Evolutionary conservation across 164 flowering plant genomes (phyloP), one percentile per base, ranked within the genome.

Genomic region (Tetracentron sinense): DNA sequence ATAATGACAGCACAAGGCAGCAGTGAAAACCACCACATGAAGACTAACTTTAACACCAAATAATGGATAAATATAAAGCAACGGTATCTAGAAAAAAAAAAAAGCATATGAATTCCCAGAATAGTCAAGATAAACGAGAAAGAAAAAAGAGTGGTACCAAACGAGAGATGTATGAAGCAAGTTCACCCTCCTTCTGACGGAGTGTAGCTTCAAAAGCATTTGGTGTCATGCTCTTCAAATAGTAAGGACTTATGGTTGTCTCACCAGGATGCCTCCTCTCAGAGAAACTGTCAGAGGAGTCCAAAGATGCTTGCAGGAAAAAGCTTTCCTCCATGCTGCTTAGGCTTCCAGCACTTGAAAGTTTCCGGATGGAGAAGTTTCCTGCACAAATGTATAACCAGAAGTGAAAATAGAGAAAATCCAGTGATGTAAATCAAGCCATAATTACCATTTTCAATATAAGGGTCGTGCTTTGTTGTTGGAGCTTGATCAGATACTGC

Each of bases 121-220:
- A 10, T 19, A 59, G 26, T 27, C 0, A 53, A 11, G 3, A 25
- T 2, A 3, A 58, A 42, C 23, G 29, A 22, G 19, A 15, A 48
- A 47, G 53, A 33, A 62, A 20, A 52, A 19, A 73, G 28, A 47
- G 58, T 0, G 77, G 49, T 84, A 95, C 99, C 97, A 95, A 75
- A 62, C 99, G 95, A 38, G 99, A 88, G 82, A 88, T 87, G 66
- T 92, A 95, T 29, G 97, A 95, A 5, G 96, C 83, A 69, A 95
- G 90, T 79, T 95, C 99, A 59, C 99, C 97, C 78, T 95, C 98
- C 77, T 92, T 92, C 66, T 90, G 99, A 59, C 97, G 92, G 61
- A 95, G 88, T 56, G 90, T 75, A 53, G 96, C 81, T 79, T 92
- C 99, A 72, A 85, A 91, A 64, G 96, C 74, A 78, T 80, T 82